phyloP scores from a whole-genome alignment of 164 flowering plant species.

The Nymphaea thermarum region DNA sequence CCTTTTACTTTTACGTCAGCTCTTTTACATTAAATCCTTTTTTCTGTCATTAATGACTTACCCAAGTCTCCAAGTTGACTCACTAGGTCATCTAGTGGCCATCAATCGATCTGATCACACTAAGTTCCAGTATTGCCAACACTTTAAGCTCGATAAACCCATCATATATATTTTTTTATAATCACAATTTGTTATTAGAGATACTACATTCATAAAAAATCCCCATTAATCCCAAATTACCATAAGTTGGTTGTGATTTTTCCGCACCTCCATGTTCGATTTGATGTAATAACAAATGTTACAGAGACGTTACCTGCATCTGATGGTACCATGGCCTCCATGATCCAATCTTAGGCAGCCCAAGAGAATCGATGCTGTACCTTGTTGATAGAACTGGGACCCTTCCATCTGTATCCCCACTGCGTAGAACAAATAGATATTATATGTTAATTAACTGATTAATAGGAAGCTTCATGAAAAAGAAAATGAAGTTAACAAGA shows the following conservation, averaged over 20 bases:
- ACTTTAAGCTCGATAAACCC: too few relatives aligned
- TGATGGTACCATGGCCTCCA: slow-evolving; percentile 97
- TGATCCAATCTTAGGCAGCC: slow-evolving; percentile 43
- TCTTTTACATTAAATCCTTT: too few relatives aligned
- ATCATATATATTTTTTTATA: too few relatives aligned
- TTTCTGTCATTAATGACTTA: too few relatives aligned
- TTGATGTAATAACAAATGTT: background rate
- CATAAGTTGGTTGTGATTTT: background rate
- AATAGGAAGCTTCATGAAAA: too few relatives aligned
- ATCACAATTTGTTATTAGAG: too few relatives aligned
- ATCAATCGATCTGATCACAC: too few relatives aligned
- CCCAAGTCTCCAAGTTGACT: too few relatives aligned
- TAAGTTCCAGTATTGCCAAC: too few relatives aligned
- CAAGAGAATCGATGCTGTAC: slow-evolving; percentile 58
- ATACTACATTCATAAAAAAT: background rate
- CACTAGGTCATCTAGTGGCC: too few relatives aligned
- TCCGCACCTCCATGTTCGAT: background rate
- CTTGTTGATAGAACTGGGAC: slow-evolving; percentile 86
- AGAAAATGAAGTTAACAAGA: background rate
- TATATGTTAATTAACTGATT: background rate
- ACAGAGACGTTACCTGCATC: slow-evolving; percentile 37
- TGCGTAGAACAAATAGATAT: slow-evolving; percentile 12
- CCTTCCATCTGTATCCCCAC: slow-evolving; percentile 98
- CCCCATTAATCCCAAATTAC: background rate
- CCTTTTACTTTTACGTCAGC: too few relatives aligned